phyloP scores from a whole-genome alignment of 176 grass and related monocot species.

The Zizania latifolia region DNA sequence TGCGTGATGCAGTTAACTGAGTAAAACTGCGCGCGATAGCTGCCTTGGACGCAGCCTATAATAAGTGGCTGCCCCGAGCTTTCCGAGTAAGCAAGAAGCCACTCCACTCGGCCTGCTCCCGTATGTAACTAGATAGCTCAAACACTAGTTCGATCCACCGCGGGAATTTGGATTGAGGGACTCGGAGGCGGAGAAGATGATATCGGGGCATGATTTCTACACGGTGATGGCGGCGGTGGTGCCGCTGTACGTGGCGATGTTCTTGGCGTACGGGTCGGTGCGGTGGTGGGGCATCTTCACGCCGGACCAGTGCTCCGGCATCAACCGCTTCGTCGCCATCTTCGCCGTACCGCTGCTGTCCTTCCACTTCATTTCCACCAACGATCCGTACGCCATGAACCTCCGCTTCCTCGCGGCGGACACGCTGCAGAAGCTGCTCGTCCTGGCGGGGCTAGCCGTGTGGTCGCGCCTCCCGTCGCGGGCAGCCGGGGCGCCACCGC shows the following conservation, averaged over 20 bases:
- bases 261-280: conserved; percentile 63
- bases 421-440: conserved; percentile 79
- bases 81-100: background rate
- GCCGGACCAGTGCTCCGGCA: conserved; percentile 81
- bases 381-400: conserved; percentile 74
- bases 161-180: background rate
- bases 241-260: conserved; percentile 90
- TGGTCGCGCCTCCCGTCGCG: conserved; percentile 36
- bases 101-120: background rate
- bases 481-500: conserved; percentile 6
- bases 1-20: background rate
- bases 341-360: conserved; percentile 86
- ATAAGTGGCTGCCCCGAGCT: conserved; percentile 25
- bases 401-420: conserved; percentile 74
- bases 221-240: conserved; percentile 67
- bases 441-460: conserved; percentile 44
- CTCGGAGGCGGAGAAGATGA: conserved; percentile 34
- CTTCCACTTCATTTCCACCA: conserved; percentile 90
- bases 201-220: conserved; percentile 58
- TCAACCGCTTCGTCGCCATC: conserved; percentile 85
- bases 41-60: background rate
- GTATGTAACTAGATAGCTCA: conserved; percentile 7
- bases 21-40: too few relatives aligned
- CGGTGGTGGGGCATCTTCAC: conserved; percentile 69
- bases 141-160: background rate